Evolutionary conservation across 2,329 filamentous ascomycete species (phyloP).

Genomic region (Cadophora sp.): DNA sequence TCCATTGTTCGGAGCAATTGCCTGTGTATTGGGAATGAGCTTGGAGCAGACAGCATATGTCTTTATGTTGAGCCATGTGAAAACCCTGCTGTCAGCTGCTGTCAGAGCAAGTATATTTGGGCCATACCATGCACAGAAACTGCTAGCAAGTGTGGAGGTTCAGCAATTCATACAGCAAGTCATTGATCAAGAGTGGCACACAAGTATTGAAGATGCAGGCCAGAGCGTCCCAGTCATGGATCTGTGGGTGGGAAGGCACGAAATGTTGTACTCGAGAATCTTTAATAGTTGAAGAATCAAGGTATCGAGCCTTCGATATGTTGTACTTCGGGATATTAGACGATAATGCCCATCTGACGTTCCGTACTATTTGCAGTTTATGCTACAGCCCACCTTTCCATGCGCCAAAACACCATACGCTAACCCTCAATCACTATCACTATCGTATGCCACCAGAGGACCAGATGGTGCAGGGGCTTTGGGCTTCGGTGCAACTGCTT

Average conservation of each 20-base stretch:
- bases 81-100: slow-evolving; percentile 77
- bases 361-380: background rate
- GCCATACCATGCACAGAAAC: slow-evolving; percentile 78
- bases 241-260: slow-evolving; percentile 83
- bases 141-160: slow-evolving; percentile 68
- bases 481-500: slow-evolving; percentile 56
- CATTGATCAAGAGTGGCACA: slow-evolving; percentile 66
- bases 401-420: slow-evolving; percentile 28
- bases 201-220: slow-evolving; percentile 68
- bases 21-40: slow-evolving; percentile 64
- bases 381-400: slow-evolving; percentile 7
- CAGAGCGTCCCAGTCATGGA: slow-evolving; percentile 81
- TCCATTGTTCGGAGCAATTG: slow-evolving; percentile 73
- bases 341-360: background rate
- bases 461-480: slow-evolving; percentile 65
- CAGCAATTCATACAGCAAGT: slow-evolving; percentile 62
- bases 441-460: slow-evolving; percentile 87
- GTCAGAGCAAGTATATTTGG: slow-evolving; percentile 81
- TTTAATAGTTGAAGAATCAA: slow-evolving; percentile 72
- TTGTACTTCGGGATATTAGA: background rate
- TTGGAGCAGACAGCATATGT: slow-evolving; percentile 73
- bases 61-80: slow-evolving; percentile 78
- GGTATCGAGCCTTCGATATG: background rate
- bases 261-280: slow-evolving; percentile 83
- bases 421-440: slow-evolving; percentile 72